Evolutionary conservation across 306 rosid genomes (phyloP).

Genomic region (Castanea mollissima): DNA sequence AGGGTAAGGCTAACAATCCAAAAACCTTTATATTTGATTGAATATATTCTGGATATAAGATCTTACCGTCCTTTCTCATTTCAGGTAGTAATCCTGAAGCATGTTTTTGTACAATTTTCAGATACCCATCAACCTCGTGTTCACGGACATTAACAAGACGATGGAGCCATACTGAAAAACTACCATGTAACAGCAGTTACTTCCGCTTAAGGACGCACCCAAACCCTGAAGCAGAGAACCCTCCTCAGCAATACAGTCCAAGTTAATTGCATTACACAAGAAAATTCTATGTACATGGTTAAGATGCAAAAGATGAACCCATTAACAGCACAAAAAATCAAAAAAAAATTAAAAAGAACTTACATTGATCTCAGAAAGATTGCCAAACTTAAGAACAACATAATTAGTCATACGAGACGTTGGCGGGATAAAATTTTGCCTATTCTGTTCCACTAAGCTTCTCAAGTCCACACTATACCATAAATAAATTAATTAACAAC

Average conservation of each 20-base stretch:
- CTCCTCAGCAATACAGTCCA: conserved; percentile 6
- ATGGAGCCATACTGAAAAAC: conserved; percentile 98
- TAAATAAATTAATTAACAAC: neutral
- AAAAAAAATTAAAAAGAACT: conserved; percentile 3
- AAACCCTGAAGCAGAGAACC: conserved; percentile 53
- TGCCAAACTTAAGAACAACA: conserved; percentile 79
- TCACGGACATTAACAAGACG: conserved; percentile 79
- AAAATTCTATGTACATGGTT: too few species aligned
- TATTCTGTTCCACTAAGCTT: conserved; percentile 90
- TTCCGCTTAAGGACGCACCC: conserved; percentile 66
- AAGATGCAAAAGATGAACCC: neutral
- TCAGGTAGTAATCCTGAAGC: conserved; percentile 89
- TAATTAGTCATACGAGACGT: conserved; percentile 92
- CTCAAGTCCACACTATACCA: conserved; percentile 84
- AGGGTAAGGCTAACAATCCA: neutral
- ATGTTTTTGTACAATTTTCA: conserved; percentile 75
- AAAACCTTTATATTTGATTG: neutral
- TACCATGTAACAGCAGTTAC: conserved; percentile 74
- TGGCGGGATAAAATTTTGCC: conserved; percentile 75
- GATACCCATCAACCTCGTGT: conserved; percentile 64
- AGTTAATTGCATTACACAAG: neutral
- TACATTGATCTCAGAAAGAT: conserved; percentile 55
- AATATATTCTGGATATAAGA: conserved; percentile 16
- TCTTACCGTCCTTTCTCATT: conserved; percentile 96
- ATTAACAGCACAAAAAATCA: neutral